Evolutionary conservation across 345 rosid species (phyloP).

Genomic region (Lumnitzera racemosa): DNA sequence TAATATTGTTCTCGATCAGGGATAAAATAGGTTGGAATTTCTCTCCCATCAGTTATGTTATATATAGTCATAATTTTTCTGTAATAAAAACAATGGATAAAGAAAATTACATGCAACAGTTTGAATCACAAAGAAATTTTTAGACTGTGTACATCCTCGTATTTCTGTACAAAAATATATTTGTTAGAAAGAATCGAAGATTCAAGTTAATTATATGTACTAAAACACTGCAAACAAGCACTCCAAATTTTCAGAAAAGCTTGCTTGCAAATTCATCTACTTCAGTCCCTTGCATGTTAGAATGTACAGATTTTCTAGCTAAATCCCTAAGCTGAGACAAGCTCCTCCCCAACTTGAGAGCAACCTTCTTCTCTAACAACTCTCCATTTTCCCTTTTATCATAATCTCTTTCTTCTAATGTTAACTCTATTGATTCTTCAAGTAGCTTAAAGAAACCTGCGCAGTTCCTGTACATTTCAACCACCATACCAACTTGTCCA

Average conservation of each 20-base stretch:
- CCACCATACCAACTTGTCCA: conserved; percentile 12
- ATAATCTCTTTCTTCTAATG: conserved; percentile 2
- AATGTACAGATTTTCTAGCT: background rate
- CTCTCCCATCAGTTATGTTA: no score
- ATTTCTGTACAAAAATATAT: no score
- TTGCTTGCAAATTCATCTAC: conserved; percentile 9
- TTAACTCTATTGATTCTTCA: conserved; percentile 1
- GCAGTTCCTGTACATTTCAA: conserved; percentile 11
- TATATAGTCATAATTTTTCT: no score
- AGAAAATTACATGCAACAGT: no score
- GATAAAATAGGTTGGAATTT: no score
- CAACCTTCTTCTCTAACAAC: conserved; percentile 12
- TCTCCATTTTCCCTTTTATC: conserved; percentile 8
- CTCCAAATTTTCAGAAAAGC: conserved; percentile 1
- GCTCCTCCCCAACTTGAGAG: conserved; percentile 13
- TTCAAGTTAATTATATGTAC: no score
- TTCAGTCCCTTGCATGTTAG: background rate
- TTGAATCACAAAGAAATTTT: no score
- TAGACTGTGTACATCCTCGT: no score
- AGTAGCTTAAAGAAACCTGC: conserved; percentile 7
- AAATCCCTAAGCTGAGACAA: conserved; percentile 12
- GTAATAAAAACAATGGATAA: no score
- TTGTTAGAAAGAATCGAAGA: no score
- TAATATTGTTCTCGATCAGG: no score
- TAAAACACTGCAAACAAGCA: background rate